Conservation (phyloP, 805 yeast species). For the Yamadazyma laniorum region DNA sequence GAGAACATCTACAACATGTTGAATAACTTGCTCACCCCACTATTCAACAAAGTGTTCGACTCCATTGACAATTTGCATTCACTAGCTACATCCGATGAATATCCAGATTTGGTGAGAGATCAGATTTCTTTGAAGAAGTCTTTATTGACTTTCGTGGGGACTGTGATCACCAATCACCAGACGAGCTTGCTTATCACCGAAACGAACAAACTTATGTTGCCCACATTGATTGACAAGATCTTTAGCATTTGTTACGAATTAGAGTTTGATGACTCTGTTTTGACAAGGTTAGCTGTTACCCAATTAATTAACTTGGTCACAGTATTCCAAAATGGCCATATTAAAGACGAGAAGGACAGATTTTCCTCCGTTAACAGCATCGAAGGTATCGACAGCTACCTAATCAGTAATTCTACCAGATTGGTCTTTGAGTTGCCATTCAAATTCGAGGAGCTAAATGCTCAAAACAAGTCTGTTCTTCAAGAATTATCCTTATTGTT, state of each 20-base stretch:
- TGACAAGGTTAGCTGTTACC: conserved; percentile 67
- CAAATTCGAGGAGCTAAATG: conserved; percentile 61
- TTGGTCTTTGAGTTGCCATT: conserved; percentile 79
- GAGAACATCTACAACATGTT: conserved; percentile 70
- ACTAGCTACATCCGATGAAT: conserved; percentile 29
- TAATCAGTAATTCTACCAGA: conserved; percentile 66
- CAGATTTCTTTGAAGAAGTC: conserved; percentile 65
- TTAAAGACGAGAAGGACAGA: conserved; percentile 60
- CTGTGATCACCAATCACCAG: conserved; percentile 72
- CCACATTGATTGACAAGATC: conserved; percentile 58
- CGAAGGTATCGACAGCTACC: conserved; percentile 69
- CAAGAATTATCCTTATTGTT: conserved; percentile 72
- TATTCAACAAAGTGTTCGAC: conserved; percentile 50
- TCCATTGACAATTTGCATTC: conserved; percentile 30
- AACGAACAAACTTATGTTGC: conserved; percentile 60
- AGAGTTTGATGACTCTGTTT: conserved; percentile 23
- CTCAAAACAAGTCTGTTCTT: conserved; percentile 70
- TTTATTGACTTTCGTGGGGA: conserved; percentile 65
- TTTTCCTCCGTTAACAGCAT: conserved; percentile 48
- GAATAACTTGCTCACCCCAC: conserved; percentile 71
- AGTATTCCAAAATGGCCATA: conserved; percentile 66
- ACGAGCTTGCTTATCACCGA: conserved; percentile 73
- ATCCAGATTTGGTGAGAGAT: conserved; percentile 57
- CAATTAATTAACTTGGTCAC: conserved; percentile 63
- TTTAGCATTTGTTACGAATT: conserved; percentile 63